Conservation (phyloP, 1,139 yeast species). For the Yamadazyma siamensis region DNA sequence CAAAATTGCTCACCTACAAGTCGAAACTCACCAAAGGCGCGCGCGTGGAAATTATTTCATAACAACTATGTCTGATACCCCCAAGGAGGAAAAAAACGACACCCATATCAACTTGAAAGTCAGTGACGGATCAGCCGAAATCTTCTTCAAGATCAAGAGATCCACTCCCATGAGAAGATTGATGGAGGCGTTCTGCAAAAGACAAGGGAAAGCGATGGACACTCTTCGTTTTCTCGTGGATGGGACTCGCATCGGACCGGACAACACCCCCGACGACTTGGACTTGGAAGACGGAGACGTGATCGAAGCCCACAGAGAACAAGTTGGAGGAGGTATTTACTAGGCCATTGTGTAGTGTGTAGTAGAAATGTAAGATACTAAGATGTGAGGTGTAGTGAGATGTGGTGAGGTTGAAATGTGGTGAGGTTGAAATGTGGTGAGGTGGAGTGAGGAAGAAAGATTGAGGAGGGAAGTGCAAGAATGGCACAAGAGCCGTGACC, state of each 20-base stretch:
- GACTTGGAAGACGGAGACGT: slow-evolving; percentile 95
- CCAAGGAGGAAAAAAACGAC: slow-evolving; percentile 55
- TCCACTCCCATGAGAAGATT: slow-evolving; percentile 90
- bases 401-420: too few relatives aligned
- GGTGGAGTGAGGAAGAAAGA: background rate
- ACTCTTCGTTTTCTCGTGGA: slow-evolving; percentile 88
- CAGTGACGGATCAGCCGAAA: slow-evolving; percentile 89
- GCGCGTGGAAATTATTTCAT: too few relatives aligned
- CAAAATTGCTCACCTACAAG: too few relatives aligned
- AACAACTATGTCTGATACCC: slow-evolving; percentile 13
- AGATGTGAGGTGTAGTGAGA: too few relatives aligned
- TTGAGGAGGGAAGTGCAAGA: background rate
- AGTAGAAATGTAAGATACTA: background rate
- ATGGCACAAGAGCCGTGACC: too few relatives aligned
- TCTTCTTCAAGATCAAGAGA: slow-evolving; percentile 91
- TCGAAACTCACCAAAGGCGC: too few relatives aligned
- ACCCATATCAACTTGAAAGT: slow-evolving; percentile 90
- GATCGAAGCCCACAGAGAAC: slow-evolving; percentile 98
- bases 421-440: background rate
- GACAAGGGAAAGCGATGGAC: slow-evolving; percentile 87
- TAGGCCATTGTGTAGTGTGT: too few relatives aligned
- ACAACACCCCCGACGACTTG: slow-evolving; percentile 86
- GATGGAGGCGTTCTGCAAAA: slow-evolving; percentile 97
- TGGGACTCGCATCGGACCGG: slow-evolving; percentile 85
- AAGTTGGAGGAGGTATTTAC: slow-evolving; percentile 55